phyloP scores from a whole-genome alignment of 1,284 basidiomycete genomes.

The Cyathus pygmaeus region DNA sequence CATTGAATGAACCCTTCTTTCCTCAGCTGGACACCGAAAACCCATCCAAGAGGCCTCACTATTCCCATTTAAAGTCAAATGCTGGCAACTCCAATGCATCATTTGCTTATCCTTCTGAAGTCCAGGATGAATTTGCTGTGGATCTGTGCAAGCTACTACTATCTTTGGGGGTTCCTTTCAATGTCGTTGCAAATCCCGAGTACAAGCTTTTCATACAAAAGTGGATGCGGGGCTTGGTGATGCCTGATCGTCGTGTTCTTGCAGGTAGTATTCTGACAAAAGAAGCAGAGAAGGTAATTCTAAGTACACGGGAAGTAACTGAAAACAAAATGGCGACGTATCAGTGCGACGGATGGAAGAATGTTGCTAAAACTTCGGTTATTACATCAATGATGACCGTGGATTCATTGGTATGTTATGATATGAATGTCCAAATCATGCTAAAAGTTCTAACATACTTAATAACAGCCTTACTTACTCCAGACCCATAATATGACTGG shows the following conservation, averaged over 20 bases:
- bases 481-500: too few species aligned
- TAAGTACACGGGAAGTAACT: conserved; percentile 11
- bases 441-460: too few species aligned
- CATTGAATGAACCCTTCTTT: too few species aligned
- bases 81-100: too few species aligned
- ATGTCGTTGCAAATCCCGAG: conserved; percentile 29
- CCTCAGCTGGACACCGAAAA: too few species aligned
- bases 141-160: conserved; percentile 29
- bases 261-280: conserved; percentile 26
- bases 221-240: conserved; percentile 27
- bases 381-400: not conserved
- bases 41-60: too few species aligned
- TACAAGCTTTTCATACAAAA: conserved; percentile 25
- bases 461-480: too few species aligned
- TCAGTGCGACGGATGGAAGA: conserved; percentile 38
- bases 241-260: conserved; percentile 27
- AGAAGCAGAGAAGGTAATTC: conserved; percentile 22
- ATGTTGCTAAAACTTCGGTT: not conserved
- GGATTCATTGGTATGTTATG: too few species aligned
- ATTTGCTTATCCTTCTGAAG: not conserved
- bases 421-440: too few species aligned
- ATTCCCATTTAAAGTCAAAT: too few species aligned
- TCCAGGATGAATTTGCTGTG: conserved; percentile 14
- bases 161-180: conserved; percentile 24
- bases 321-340: conserved; percentile 26